Base-by-base conservation (phyloP, 2,329 filamentous ascomycete species). In the Cordyceps tenuipes region DNA sequence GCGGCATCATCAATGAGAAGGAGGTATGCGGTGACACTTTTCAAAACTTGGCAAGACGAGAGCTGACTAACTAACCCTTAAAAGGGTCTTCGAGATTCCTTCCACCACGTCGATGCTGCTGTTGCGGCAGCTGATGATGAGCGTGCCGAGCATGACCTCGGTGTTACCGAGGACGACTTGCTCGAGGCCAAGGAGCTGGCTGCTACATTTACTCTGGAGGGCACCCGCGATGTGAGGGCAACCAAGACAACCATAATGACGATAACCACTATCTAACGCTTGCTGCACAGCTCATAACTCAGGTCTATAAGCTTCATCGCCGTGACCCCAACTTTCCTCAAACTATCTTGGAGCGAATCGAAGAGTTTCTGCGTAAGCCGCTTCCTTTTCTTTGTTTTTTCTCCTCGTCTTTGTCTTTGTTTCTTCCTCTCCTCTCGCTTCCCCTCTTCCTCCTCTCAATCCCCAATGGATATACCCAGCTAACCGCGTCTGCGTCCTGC, bases 101-200 rank as follows among this genome's bases (percentile, higher is more conserved):
- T 60, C 8, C 29, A 55, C 8, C 29, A 55, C 7, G 13, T 60
- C 15, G 59, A 60, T 21, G 36, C 15, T 10, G 53, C 47, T 7
- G 17, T 61, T 23, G 53, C 26, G 8, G 31, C 36, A 6, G 54
- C 59, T 12, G 53, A 57, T 31, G 49, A 61, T 21, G 51, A 61
- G 13, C 21, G n/a, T 15, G 53, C 59, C 17, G 59, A 61, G 54
- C 52, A 55, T 19, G 59, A 61, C n/a, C 66, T 72, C 51, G 70
- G 70, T 52, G 69, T 70, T 12, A 70, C 71, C 9, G 70, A 70
- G 56, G 63, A 68, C 36, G 70, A 72, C 62, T 64, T 72, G 34
- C 62, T 68, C 8, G 66, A 73, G 58, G 70, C 70, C 39, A 70
- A 68, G 61, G 69, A 68, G 39, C 60, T 68, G 39, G 70, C 69